Conservation (phyloP, 306 rosid genomes). For the Pyrus communis region DNA sequence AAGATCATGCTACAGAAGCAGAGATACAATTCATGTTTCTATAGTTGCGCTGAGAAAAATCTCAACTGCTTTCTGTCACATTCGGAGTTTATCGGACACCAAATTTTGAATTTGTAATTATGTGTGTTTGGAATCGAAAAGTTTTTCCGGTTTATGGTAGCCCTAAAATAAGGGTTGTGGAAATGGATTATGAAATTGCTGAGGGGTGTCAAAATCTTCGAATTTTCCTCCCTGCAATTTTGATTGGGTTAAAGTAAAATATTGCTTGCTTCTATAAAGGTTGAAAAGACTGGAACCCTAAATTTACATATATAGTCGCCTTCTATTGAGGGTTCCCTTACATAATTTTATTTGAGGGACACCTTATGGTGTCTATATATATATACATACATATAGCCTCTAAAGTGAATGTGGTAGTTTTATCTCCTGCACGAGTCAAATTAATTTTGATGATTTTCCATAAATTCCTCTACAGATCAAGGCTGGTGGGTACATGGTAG, state of each 20-base stretch:
- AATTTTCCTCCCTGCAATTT: too few species aligned
- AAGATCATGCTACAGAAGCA: neutral
- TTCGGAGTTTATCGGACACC: too few species aligned
- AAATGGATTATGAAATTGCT: neutral
- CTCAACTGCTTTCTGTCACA: neutral
- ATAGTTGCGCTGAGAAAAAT: too few species aligned
- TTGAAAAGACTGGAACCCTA: neutral
- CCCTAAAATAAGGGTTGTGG: neutral
- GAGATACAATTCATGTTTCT: too few species aligned
- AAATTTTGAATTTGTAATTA: neutral
- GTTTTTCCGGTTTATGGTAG: neutral
- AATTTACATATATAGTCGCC: too few species aligned
- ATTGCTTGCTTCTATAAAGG: too few species aligned
- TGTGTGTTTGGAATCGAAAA: too few species aligned
- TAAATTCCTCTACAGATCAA: conserved; percentile 20
- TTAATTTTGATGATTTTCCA: neutral
- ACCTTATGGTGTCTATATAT: too few species aligned
- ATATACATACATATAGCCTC: neutral
- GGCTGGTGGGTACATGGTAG: conserved; percentile 65
- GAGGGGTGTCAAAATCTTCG: neutral
- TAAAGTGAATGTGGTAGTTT: neutral
- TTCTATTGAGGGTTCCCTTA: too few species aligned
- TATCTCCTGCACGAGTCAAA: neutral
- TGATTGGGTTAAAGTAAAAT: too few species aligned
- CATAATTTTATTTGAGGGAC: too few species aligned